phyloP scores from a whole-genome alignment of 331 rosid genomes.

The Quercus lobata region DNA sequence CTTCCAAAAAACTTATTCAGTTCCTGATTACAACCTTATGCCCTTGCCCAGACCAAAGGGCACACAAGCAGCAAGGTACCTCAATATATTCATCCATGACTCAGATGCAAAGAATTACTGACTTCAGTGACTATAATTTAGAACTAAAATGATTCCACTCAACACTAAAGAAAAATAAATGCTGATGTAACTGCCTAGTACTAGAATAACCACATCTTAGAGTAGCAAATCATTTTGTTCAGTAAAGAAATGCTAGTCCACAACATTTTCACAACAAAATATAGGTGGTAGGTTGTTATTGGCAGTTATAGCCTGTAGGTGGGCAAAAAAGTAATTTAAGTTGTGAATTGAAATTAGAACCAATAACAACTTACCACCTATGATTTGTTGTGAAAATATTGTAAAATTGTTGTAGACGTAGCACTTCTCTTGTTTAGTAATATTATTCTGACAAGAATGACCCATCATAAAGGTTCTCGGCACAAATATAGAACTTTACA shows the following conservation, averaged over 20 bases:
- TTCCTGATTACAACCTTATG: not conserved
- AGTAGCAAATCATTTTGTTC: not conserved
- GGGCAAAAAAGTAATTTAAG: too few species aligned
- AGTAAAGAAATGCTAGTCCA: not conserved
- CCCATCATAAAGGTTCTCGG: not conserved
- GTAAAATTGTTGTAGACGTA: too few species aligned
- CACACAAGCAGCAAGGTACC: not conserved
- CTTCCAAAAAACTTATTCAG: not conserved
- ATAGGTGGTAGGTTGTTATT: too few species aligned
- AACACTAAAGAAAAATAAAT: not conserved
- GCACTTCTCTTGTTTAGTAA: not conserved
- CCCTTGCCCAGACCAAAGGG: not conserved
- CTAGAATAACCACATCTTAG: not conserved
- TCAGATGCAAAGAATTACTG: not conserved
- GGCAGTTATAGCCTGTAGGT: too few species aligned
- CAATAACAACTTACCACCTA: too few species aligned
- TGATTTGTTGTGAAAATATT: too few species aligned
- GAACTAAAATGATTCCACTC: not conserved
- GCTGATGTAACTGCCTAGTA: not conserved
- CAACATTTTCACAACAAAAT: too few species aligned
- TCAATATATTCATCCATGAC: not conserved
- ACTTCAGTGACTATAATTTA: not conserved
- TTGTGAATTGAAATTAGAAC: too few species aligned
- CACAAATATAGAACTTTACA: not conserved
- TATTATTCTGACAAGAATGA: not conserved